These are phyloP conservation scores for Hygrocybe coccinea DNA, from an alignment of 768 basidiomycete species.

Conservation along the genomic window DNA sequence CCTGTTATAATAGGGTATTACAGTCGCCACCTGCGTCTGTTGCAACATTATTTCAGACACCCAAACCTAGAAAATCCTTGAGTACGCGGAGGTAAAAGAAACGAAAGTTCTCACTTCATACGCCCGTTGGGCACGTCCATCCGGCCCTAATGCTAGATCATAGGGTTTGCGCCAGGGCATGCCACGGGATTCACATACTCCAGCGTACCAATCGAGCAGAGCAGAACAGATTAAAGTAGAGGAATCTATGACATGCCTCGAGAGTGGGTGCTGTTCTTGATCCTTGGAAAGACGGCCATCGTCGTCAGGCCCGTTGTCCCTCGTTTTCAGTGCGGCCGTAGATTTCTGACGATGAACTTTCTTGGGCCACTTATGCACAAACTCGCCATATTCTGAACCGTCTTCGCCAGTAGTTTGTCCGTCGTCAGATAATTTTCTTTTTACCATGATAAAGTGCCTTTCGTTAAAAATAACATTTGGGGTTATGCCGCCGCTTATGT, in stretches of 20 bases:
- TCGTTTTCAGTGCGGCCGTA: too few relatives aligned
- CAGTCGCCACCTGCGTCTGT: constrained; percentile 89
- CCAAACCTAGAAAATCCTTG: constrained; percentile 56
- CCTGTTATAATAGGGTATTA: constrained; percentile 87
- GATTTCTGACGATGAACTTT: background rate
- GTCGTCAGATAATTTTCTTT: background rate
- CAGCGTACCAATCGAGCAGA: constrained; percentile 67
- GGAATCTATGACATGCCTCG: constrained; percentile 45
- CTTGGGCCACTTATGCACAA: background rate
- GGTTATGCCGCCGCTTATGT: too few relatives aligned
- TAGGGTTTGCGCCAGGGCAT: constrained; percentile 93
- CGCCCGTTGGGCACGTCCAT: constrained; percentile 75
- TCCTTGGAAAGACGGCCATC: background rate
- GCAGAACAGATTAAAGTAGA: constrained; percentile 42
- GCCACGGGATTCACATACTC: constrained; percentile 58
- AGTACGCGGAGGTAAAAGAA: background rate
- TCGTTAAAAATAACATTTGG: too few relatives aligned
- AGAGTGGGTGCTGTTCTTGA: constrained; percentile 11
- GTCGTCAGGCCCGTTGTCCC: background rate
- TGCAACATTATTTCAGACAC: constrained; percentile 94
- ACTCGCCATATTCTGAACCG: background rate
- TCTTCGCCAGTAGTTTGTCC: background rate
- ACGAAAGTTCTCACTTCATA: constrained; percentile 64
- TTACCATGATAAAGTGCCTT: background rate
- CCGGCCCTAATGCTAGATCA: constrained; percentile 45